Base-by-base conservation (phyloP, 2,329 filamentous ascomycete species). In the Aureobasidium sp. region DNA sequence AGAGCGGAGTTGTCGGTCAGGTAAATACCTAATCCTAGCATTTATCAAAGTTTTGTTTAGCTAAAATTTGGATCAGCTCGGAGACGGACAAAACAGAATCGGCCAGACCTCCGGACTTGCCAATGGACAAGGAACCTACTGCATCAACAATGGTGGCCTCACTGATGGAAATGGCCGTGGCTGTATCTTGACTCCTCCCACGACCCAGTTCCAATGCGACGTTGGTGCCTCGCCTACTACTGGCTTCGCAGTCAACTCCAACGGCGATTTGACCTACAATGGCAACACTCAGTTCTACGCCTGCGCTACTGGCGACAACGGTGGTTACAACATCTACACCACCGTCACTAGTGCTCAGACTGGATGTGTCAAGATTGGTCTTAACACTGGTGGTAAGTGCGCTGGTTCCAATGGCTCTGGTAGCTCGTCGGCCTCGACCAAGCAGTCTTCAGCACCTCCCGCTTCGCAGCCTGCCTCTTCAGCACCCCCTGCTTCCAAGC, bases 141-240 rank as follows among this genome's bases (percentile, higher is more conserved):
- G 77, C 60, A 77, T 86, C 66, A 75, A 77, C 63, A 76, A 77
- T 45, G 78, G 79, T 42, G 73, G 37, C 34, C 78, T 87, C 62
- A 79, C 75, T 25, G 85, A 87, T 68, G 69, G 73, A 55, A 75
- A 76, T 47, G 80, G 80, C 50, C 77, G 81, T 62, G 83, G 85
- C 29, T 87, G 85, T 68, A 84, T 85, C 72, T 75, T 86, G 67
- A 86, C 84, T 65, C 76, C 78, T 48, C 78, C 80, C 0, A 83
- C 82, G 0, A 78, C 76, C 29, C 80, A 85, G 51, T 80, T 84
- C 61, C 83, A 86, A 68, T 86, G 85, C 67, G 84, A 87, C 65
- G 64, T 68, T 36, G 79, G 80, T 42, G 79, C 79, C 27, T 32
- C 50, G 4, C 53, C 44, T 30, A 63, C 50, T 14, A 48, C 32